Evolutionary conservation across 2,329 filamentous ascomycete species (phyloP), one percentile per base, ranked within the genome.

Genomic region (Cercospora beticola): DNA sequence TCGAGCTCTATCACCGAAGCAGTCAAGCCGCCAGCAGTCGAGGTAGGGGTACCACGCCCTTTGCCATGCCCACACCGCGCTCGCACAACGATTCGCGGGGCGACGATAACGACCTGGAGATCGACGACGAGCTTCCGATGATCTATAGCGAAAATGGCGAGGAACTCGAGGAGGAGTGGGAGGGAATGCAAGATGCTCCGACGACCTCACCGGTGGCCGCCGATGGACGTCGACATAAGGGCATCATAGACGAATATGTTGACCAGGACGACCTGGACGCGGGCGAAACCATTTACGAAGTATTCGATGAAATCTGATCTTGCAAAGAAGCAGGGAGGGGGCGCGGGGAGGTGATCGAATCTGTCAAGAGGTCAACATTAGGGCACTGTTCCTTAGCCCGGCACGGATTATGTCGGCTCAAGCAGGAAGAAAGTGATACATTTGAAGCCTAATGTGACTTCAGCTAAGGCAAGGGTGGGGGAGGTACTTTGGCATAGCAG

Each of bases 31-130:
- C 74, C 81, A 77, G 65, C 79, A 82, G 56, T 78, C 78, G 63
- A 72, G 77, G 74, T 75, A 67, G 76, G 56, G 77, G 74, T 33
- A 88, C 86, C 0, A 90, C 89, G 0, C 84, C 84, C 1, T 88
- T 88, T 71, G 89, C 88, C n/a, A 93, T 93, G 74, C 90, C 90
- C 2, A 94, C 91, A 0, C 91, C 91, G 0, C 85, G 90, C 76
- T 93, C 90, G 74, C 74, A 80, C 43, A 62, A 78, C n/a, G 78
- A 77, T 16, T 77, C 76, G 2, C 67, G 68, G 23, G 75, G 78
- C 7, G 78, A 78, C 58, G 73, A 80, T 61, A 76, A 74, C 8
- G 78, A 77, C 26, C 71, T 68, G 18, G 70, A 71, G 46, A 66
- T 68, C 60, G 70, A 72, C 57, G 65, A 67, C 16, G 43, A 68